A percentile compares a stretch with the other conserved stretches of the same genome.
These are phyloP conservation scores for Termitomyces sp. DNA, from an alignment of 768 basidiomycete genomes.

Conservation along the genomic window DNA sequence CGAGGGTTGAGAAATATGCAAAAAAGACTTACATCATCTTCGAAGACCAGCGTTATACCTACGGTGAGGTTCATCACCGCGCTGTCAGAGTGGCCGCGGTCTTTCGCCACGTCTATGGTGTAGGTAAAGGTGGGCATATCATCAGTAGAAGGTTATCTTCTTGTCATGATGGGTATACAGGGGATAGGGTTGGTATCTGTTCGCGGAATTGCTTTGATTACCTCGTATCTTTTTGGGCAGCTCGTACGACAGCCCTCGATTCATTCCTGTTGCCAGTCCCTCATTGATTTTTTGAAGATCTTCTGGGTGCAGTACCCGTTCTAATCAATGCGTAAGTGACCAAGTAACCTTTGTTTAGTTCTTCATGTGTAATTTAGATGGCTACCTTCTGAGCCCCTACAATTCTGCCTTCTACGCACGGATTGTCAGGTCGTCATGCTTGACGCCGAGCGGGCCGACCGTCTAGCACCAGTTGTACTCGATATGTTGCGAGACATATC, in stretches of 20 bases:
- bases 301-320: conserved; percentile 57
- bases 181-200: conserved; percentile 55
- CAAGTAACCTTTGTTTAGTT: neutral
- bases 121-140: conserved; percentile 38
- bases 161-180: conserved; percentile 18
- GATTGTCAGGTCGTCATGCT: conserved; percentile 50
- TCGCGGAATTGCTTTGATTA: conserved; percentile 61
- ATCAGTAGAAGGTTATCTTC: neutral
- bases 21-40: conserved; percentile 53
- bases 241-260: conserved; percentile 30
- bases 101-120: conserved; percentile 37
- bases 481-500: conserved; percentile 24
- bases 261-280: conserved; percentile 2
- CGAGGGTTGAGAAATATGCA: conserved; percentile 31
- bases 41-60: conserved; percentile 44
- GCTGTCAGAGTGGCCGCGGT: conserved; percentile 38
- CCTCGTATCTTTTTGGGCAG: conserved; percentile 56
- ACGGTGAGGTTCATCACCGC: conserved; percentile 35
- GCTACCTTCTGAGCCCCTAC: conserved; percentile 45
- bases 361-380: conserved; percentile 26
- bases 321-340: conserved; percentile 51
- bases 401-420: conserved; percentile 49
- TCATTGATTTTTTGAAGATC: conserved; percentile 27
- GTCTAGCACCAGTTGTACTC: conserved; percentile 28
- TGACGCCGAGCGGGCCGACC: conserved; percentile 52